Conservation (phyloP, 441 rosid species). For the Mallotus repandus region DNA sequence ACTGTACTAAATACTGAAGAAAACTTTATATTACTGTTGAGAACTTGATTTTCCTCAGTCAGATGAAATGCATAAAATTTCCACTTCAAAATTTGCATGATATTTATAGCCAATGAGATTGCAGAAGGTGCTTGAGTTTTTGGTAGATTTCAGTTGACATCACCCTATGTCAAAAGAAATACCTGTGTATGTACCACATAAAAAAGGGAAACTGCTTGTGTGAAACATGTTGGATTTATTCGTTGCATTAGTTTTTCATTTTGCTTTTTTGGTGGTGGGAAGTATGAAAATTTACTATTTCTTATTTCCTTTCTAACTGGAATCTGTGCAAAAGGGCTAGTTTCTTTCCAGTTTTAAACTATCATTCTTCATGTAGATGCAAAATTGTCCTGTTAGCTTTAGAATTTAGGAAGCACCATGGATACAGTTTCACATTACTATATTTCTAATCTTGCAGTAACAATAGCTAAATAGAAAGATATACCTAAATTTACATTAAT, state of each 20-base stretch:
- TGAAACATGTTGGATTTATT: too few species aligned
- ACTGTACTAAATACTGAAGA: neutral
- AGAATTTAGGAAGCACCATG: neutral
- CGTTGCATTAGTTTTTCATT: neutral
- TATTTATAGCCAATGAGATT: neutral
- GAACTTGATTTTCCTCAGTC: neutral
- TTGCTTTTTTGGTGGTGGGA: neutral
- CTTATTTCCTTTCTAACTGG: neutral
- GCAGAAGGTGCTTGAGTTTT: neutral
- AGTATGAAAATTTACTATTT: neutral
- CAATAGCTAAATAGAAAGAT: neutral
- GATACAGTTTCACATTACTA: neutral
- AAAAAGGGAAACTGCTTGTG: neutral
- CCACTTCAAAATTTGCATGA: neutral
- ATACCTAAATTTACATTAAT: neutral
- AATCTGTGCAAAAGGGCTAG: neutral
- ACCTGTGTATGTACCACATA: neutral
- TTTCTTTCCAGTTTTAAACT: neutral
- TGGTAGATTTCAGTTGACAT: neutral
- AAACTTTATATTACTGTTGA: neutral
- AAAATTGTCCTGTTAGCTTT: neutral
- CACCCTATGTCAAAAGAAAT: neutral
- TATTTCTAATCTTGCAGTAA: neutral
- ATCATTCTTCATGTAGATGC: slow-evolving; percentile 1
- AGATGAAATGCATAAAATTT: neutral